Base-by-base conservation (phyloP, 805 yeast species). In the Candida sanyiensis region DNA sequence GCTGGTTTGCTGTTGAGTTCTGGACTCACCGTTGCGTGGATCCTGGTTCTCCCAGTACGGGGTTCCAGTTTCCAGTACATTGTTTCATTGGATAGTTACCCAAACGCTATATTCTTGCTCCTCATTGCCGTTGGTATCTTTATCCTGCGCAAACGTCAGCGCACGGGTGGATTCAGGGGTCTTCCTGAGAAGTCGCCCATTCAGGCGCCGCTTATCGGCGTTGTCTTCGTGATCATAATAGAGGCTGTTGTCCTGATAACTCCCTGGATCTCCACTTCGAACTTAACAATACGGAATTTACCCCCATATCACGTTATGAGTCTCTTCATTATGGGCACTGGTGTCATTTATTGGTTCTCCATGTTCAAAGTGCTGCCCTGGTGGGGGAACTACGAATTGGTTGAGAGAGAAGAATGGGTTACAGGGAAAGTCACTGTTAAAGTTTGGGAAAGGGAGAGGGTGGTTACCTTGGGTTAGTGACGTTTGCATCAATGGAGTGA, bases 121-220 rank as follows among this genome's bases (percentile, higher is more conserved):
- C 56, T 78, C 13, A 68, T 73, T 1, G 75, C 81, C 0, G 43
- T 73, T 7, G 89, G 88, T 0, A 51, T 81, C 0, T 70, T 79
- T 32, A 62, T 80, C 9, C 55, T 77, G 15, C 63, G 85, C 43
- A 59, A 46, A 23, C 62, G 76, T 37, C 64, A 71, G 35, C 12
- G 19, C 6, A 18, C 32, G 12, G 32, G 13, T 10, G 17, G 12
- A 15, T 8, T 15, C 21, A 27, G 8, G 16, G 10, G 18, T 12
- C 77, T 78, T 0, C 67, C 65, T 2, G 54, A 68, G 16, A 57
- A 45, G 19, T 74, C 84, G 0, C 70, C 76, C 3, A 73, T 79
- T 10, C 65, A 70, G 38, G 72, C 84, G 0, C 63, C 72, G 3
- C 43, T 62, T 2, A 8, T 69, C 0, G 83, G 83, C 1, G 72